Evolutionary conservation across 192 early-diverging fungal species (phyloP).

Genomic region (Coemansia sp.): DNA sequence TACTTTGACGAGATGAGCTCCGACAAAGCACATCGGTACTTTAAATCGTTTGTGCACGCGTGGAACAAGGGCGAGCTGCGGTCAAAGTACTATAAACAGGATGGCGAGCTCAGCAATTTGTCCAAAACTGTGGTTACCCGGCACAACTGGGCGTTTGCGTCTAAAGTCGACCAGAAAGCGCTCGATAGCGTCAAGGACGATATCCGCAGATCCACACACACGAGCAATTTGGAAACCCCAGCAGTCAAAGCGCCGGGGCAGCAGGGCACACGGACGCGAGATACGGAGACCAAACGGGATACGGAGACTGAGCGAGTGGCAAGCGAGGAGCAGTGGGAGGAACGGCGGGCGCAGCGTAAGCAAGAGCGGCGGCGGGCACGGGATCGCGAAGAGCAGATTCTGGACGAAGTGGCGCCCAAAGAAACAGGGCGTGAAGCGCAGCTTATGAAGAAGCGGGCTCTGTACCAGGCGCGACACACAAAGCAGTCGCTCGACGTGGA

Average conservation of each 20-base stretch:
- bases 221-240: neutral
- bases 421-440: slow-evolving; percentile 50
- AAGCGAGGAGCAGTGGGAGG: slow-evolving; percentile 31
- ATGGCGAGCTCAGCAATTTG: slow-evolving; percentile 66
- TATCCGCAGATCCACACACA: slow-evolving; percentile 12
- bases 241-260: neutral
- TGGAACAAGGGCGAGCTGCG: slow-evolving; percentile 79
- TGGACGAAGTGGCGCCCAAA: slow-evolving; percentile 52
- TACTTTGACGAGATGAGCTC: slow-evolving; percentile 76
- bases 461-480: slow-evolving; percentile 25
- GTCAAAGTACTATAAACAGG: slow-evolving; percentile 53
- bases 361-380: slow-evolving; percentile 22
- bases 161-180: slow-evolving; percentile 44
- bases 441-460: slow-evolving; percentile 37
- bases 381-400: slow-evolving; percentile 42
- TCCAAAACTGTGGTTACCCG: slow-evolving; percentile 62
- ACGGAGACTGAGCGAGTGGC: slow-evolving; percentile 10
- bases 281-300: neutral
- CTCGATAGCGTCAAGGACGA: slow-evolving; percentile 17
- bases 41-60: slow-evolving; percentile 81
- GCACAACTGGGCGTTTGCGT: slow-evolving; percentile 77
- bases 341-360: slow-evolving; percentile 25
- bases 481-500: slow-evolving; percentile 30
- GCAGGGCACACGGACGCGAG: neutral
- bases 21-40: slow-evolving; percentile 68